These are phyloP conservation scores for Gnaphalium uliginosum DNA, from an alignment of 129 eudicot species.

Conservation along the genomic window DNA sequence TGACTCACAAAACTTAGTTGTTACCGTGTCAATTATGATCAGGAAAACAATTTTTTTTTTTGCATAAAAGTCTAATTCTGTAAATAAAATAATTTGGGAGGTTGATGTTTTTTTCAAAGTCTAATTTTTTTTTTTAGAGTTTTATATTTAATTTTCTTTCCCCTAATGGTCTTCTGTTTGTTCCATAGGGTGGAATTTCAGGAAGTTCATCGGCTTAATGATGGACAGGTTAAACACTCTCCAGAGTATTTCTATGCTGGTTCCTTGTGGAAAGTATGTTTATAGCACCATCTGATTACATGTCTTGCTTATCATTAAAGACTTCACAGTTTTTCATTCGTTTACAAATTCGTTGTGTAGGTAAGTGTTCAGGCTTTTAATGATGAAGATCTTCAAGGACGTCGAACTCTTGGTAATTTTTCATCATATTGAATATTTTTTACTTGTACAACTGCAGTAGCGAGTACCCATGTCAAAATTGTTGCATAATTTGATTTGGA, in stretches of 20 bases:
- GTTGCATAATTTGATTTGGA: neutral
- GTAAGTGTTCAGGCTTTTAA: slow-evolving; percentile 98
- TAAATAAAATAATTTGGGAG: no score
- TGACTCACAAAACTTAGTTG: no score
- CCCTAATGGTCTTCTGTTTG: slow-evolving; percentile 26
- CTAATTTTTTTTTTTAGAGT: no score
- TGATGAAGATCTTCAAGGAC: slow-evolving; percentile 99
- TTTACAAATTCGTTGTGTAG: slow-evolving; percentile 36
- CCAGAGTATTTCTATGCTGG: slow-evolving; percentile 97
- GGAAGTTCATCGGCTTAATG: slow-evolving; percentile 87
- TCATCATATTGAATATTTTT: neutral
- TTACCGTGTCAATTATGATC: no score
- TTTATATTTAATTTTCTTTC: no score
- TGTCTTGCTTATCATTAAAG: slow-evolving; percentile 1
- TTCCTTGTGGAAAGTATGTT: slow-evolving; percentile 90
- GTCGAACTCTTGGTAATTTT: slow-evolving; percentile 87
- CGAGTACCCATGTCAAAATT: slow-evolving; percentile 8
- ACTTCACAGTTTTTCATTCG: neutral
- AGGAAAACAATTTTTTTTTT: no score
- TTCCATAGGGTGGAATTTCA: slow-evolving; percentile 77
- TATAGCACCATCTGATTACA: slow-evolving; percentile 12
- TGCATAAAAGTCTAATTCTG: no score
- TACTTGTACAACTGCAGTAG: slow-evolving; percentile 11
- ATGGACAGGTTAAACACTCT: slow-evolving; percentile 99
- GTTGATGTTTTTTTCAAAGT: no score